Conservation (phyloP, 1,284 basidiomycete genomes). For the Marasmius oreades region DNA sequence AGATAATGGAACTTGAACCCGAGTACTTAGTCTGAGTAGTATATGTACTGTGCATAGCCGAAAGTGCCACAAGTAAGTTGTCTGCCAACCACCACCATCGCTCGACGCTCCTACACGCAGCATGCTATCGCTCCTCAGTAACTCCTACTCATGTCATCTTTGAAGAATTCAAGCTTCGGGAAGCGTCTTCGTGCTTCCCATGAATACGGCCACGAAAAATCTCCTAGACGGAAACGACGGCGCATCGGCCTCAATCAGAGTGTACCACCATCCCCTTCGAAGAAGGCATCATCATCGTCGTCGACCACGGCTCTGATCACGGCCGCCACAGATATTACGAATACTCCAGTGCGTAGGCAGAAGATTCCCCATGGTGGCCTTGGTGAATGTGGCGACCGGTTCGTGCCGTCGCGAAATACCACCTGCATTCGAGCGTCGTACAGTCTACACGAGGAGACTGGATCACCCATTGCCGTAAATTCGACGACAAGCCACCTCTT, state of each 20-base stretch:
- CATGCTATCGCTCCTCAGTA: background rate
- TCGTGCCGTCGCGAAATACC: background rate
- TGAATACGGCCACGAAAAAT: background rate
- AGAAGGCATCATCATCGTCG: background rate
- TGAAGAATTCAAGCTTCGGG: conserved; percentile 1
- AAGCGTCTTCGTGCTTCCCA: conserved; percentile 1
- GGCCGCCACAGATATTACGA: background rate
- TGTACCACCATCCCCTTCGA: background rate
- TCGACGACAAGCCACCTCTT: background rate
- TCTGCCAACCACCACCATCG: background rate
- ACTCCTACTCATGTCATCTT: background rate
- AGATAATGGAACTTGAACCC: too few species aligned
- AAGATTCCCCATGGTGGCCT: background rate
- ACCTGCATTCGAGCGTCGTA: background rate
- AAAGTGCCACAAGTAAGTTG: background rate
- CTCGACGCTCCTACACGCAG: background rate
- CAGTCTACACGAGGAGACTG: background rate
- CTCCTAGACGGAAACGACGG: background rate
- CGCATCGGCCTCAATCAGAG: background rate
- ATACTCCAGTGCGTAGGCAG: background rate
- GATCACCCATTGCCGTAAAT: background rate
- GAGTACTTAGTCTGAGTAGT: too few species aligned
- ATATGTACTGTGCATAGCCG: background rate
- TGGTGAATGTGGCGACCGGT: background rate
- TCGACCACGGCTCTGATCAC: background rate